These are phyloP conservation scores for Cystobasidiaceae sp. DNA, from an alignment of 1,284 basidiomycete species.

Conservation along the genomic window DNA sequence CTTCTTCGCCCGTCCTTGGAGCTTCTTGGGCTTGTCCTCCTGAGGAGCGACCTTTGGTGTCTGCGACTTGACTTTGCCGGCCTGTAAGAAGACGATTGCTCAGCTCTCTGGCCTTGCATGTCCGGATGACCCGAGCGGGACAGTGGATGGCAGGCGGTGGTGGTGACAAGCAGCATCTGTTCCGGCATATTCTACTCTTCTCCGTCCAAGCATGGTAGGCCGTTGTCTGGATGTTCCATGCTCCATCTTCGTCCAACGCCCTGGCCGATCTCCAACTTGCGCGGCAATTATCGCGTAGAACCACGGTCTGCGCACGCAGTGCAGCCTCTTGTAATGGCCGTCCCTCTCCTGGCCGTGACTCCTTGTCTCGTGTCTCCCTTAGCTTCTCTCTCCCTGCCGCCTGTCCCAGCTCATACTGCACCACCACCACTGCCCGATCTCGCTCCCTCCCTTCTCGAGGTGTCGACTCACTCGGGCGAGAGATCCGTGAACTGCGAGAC, in stretches of 20 bases:
- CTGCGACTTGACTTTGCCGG: constrained; percentile 94
- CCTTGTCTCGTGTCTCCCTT: not conserved
- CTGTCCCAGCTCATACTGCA: not conserved
- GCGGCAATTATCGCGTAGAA: not conserved
- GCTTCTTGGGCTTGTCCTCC: constrained; percentile 36
- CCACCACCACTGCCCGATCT: not conserved
- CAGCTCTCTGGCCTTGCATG: too few species aligned
- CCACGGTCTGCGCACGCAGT: not conserved
- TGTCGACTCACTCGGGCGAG: constrained; percentile 29
- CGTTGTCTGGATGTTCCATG: too few species aligned
- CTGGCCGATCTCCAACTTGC: not conserved
- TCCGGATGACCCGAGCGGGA: too few species aligned
- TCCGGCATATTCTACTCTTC: too few species aligned
- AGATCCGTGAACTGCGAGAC: constrained; percentile 24
- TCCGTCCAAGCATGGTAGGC: too few species aligned
- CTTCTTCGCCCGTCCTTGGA: constrained; percentile 31
- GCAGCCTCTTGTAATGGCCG: not conserved
- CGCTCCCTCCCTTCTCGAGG: not conserved
- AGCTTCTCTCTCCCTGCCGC: too few species aligned
- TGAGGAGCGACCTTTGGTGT: constrained; percentile 62
- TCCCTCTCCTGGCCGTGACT: not conserved
- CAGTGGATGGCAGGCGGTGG: too few species aligned
- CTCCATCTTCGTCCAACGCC: too few species aligned
- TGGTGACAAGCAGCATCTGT: too few species aligned
- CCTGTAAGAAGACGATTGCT: constrained; percentile 51